Percentiles rank a stretch among this genome's conserved stretches.
Conservation (phyloP, 345 rosid genomes). For the Heritiera littoralis region DNA sequence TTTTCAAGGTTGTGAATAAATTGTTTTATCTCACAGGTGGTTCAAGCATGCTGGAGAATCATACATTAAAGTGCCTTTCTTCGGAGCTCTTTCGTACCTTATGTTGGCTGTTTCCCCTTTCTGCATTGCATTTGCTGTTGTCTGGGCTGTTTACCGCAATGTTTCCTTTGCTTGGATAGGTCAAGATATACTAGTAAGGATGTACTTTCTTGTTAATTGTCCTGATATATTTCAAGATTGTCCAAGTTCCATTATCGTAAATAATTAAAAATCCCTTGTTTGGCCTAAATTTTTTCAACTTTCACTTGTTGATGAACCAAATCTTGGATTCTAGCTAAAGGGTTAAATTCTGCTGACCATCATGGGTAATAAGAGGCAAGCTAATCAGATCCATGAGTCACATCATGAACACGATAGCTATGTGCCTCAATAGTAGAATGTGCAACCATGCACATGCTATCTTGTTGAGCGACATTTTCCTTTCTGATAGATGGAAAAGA, state of each 20-base stretch:
- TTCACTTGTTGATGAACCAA: background rate
- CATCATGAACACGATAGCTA: background rate
- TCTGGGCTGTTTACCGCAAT: constrained; percentile 81
- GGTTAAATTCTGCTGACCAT: background rate
- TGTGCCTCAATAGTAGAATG: background rate
- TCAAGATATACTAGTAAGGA: constrained; percentile 92
- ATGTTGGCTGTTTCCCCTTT: constrained; percentile 89
- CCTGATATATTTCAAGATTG: constrained; percentile 1
- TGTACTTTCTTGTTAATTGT: constrained; percentile 17
- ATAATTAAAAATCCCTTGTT: constrained; percentile 2
- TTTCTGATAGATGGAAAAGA: background rate
- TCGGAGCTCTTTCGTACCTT: constrained; percentile 82
- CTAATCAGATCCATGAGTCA: background rate
- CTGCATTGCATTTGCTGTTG: constrained; percentile 84
- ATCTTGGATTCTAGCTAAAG: background rate
- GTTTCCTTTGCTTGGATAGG: constrained; percentile 89
- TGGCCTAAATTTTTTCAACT: background rate
- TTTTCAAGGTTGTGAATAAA: constrained; percentile 17
- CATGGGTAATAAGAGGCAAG: background rate
- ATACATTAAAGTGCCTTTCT: constrained; percentile 76
- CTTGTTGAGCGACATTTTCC: background rate
- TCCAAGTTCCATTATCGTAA: background rate
- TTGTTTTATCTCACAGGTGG: constrained; percentile 58
- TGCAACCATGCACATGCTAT: background rate
- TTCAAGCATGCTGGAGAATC: constrained; percentile 67